Evolutionary conservation across 306 rosid species (phyloP), one percentile per base, ranked within the genome.

Genomic region (Prunus mongolica): DNA sequence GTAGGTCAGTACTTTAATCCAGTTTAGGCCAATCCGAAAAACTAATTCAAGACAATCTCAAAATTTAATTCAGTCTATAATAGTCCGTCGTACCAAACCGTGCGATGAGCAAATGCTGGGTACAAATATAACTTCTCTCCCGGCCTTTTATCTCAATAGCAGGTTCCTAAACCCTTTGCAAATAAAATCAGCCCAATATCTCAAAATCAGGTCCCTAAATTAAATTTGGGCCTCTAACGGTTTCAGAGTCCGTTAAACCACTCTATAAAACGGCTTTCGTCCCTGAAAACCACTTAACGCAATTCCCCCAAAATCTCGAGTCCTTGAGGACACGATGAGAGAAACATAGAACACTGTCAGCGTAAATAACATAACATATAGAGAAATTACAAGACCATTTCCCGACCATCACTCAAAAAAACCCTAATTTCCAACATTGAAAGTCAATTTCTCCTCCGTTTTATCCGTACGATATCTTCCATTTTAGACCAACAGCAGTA

Each of bases 271-370:
- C 0, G 7, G 6, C 41, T 38, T 20, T 28, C 71, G 34, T 68
- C 71, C 28, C 41, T 5, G 5, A 46, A 55, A 60, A 12, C 71
- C 12, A 12, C 65, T 60, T 2, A 28, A 20, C n/a, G 16, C 47
- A 46, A 44, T 34, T 52, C 72, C 71, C 65, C 62, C 58, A 49
- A 49, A 49, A 6, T 67, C 58, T 74, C 25, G 66, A 65, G 45
- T 79, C 70, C 63, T 49, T 2, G 57, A 46, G 54, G 76, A 72
- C 81, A 34, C 15, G 77, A 56, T 14, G 69, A 24, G 19, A 55
- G 8, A 30, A 56, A 19, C 27, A 41, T 6, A 6, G 10, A 61
- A 49, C 18, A 67, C 0, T 6, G 20, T 34, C 15, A 74, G 84
- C 70, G 82, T 57, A 82, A 76, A 1, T 6, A 46, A 34, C 49